Percentiles rank a stretch among this genome's conserved stretches.
These are phyloP conservation scores for Lachnellula subtilissima DNA, from an alignment of 2,329 filamentous ascomycete genomes.

Conservation along the genomic window DNA sequence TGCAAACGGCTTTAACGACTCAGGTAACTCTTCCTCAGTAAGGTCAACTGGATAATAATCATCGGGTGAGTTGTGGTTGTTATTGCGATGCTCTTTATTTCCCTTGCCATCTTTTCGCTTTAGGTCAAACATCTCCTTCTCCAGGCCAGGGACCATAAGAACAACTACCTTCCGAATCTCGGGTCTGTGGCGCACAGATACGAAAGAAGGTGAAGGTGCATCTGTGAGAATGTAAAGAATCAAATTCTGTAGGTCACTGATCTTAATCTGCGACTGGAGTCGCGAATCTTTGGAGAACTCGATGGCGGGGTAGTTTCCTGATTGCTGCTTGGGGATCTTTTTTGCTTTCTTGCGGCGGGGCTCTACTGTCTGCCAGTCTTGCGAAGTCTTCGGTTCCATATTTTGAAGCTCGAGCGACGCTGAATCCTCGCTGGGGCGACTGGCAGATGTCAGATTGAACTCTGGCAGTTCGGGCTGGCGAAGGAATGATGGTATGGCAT, in stretches of 20 bases:
- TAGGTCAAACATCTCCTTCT: constrained; percentile 80
- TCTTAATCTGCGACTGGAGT: constrained; percentile 56
- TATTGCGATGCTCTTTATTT: constrained; percentile 4
- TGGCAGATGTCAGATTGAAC: constrained; percentile 29
- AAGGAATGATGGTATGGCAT: constrained; percentile 21
- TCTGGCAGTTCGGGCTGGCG: constrained; percentile 29
- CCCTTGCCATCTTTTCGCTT: constrained; percentile 20
- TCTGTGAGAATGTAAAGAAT: constrained; percentile 65
- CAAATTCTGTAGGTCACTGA: constrained; percentile 58
- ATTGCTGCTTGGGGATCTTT: constrained; percentile 53
- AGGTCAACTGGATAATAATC: constrained; percentile 56
- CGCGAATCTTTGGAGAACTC: constrained; percentile 50
- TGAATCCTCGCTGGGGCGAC: neutral
- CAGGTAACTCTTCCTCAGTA: constrained; percentile 46
- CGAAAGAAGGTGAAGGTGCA: constrained; percentile 59
- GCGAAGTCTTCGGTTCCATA: constrained; percentile 3
- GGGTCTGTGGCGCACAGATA: constrained; percentile 56
- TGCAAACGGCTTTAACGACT: constrained; percentile 60
- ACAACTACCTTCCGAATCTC: constrained; percentile 75
- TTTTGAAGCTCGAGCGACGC: constrained; percentile 4
- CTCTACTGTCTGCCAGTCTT: constrained; percentile 50
- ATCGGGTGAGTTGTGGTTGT: constrained; percentile 45
- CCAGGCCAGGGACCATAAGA: constrained; percentile 87
- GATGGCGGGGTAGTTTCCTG: constrained; percentile 55
- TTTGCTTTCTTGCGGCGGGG: constrained; percentile 54